Conservation (phyloP, 1,139 yeast species). For the Candida neerlandica region DNA sequence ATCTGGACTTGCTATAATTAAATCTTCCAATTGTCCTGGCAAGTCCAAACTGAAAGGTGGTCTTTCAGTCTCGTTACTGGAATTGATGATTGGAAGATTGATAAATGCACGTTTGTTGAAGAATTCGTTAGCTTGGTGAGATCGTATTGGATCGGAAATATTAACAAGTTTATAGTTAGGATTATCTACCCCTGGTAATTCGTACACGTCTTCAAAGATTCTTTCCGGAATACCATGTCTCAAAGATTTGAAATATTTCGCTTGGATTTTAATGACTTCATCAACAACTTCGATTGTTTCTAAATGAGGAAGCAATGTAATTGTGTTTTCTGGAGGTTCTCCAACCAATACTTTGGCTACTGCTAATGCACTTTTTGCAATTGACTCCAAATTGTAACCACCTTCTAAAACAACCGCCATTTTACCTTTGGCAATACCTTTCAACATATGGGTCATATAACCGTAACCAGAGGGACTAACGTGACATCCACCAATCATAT, state of each 20-base stretch:
- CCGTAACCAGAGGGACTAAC: constrained; percentile 96
- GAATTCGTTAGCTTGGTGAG: constrained; percentile 63
- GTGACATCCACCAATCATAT: constrained; percentile 96
- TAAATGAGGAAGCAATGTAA: constrained; percentile 61
- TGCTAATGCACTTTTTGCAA: constrained; percentile 86
- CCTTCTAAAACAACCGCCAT: constrained; percentile 92
- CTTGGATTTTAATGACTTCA: constrained; percentile 77
- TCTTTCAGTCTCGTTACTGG: constrained; percentile 27
- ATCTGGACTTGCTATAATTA: constrained; percentile 75
- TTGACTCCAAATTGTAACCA: constrained; percentile 91
- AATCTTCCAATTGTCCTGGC: constrained; percentile 60
- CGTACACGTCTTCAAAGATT: constrained; percentile 45
- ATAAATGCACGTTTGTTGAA: constrained; percentile 61
- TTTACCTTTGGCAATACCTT: constrained; percentile 85
- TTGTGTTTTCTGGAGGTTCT: constrained; percentile 86
- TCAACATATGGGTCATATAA: constrained; percentile 91
- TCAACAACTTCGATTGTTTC: constrained; percentile 87
- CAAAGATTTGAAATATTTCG: constrained; percentile 86
- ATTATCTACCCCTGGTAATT: constrained; percentile 27
- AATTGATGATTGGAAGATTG: constrained; percentile 61
- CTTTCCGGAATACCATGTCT: constrained; percentile 60
- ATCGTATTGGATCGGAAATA: constrained; percentile 71
- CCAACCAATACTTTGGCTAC: constrained; percentile 92
- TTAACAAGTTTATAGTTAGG: constrained; percentile 45
- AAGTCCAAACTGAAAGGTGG: constrained; percentile 44